phyloP scores from a whole-genome alignment of 2,329 filamentous ascomycete species.

The Aschersonia sp. region DNA sequence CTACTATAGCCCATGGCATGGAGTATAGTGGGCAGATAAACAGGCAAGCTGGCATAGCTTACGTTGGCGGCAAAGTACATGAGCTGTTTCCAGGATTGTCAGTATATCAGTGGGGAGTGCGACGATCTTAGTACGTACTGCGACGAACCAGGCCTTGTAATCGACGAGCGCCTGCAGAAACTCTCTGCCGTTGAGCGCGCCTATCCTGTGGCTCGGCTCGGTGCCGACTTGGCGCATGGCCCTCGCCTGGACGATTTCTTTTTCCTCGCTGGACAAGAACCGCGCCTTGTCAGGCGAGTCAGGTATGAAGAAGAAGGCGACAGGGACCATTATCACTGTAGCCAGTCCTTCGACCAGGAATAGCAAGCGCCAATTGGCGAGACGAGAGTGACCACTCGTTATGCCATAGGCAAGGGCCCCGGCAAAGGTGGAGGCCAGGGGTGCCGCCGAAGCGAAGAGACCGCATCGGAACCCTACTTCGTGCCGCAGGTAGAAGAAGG shows the following conservation, averaged over 20 bases:
- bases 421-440: slow-evolving; percentile 18
- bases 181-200: slow-evolving; percentile 13
- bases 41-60: slow-evolving; percentile 22
- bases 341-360: slow-evolving; percentile 17
- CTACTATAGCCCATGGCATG: slow-evolving; percentile 22
- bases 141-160: slow-evolving; percentile 12
- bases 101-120: neutral
- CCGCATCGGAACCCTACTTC: slow-evolving; percentile 16
- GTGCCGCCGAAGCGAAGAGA: slow-evolving; percentile 13
- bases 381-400: slow-evolving; percentile 10
- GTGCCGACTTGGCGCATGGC: slow-evolving; percentile 9
- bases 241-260: slow-evolving; percentile 9
- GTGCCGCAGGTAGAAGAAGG: slow-evolving; percentile 17
- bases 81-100: slow-evolving; percentile 3
- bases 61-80: slow-evolving; percentile 25
- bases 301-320: slow-evolving; percentile 16
- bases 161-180: slow-evolving; percentile 18
- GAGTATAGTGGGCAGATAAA: slow-evolving; percentile 26
- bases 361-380: slow-evolving; percentile 15
- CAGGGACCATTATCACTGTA: slow-evolving; percentile 12
- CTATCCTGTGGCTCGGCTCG: slow-evolving; percentile 3
- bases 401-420: slow-evolving; percentile 18
- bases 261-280: slow-evolving; percentile 15
- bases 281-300: slow-evolving; percentile 13
- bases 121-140: slow-evolving; percentile 1